phyloP scores from a whole-genome alignment of 1,284 basidiomycete species.

The Cryptococcus amylolentus region DNA sequence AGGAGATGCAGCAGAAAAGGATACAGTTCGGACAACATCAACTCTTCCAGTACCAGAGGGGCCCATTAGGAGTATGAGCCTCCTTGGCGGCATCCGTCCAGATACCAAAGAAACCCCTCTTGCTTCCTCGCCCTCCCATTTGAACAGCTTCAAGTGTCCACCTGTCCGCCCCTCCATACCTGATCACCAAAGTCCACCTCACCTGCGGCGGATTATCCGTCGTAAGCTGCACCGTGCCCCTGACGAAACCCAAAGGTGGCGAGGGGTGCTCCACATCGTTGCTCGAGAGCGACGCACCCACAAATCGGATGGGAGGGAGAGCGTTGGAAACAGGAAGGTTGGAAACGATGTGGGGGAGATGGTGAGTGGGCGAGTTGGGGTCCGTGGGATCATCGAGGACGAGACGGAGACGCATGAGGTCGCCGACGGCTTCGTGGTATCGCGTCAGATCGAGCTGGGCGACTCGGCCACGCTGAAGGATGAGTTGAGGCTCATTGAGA shows the following conservation, averaged over 20 bases:
- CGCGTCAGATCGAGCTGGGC: conserved; percentile 28
- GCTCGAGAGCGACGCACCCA: conserved; percentile 21
- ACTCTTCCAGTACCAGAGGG: conserved; percentile 38
- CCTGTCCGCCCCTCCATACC: conserved; percentile 36
- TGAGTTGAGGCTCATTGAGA: conserved; percentile 34
- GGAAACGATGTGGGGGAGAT: conserved; percentile 21
- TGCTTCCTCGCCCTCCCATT: conserved; percentile 33
- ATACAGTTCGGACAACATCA: background rate
- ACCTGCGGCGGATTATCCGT: conserved; percentile 42
- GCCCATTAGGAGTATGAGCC: conserved; percentile 37
- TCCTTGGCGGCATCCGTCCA: conserved; percentile 39
- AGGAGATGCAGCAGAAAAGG: too few species aligned
- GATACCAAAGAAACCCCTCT: conserved; percentile 40
- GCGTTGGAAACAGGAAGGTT: conserved; percentile 26
- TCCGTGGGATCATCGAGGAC: conserved; percentile 8
- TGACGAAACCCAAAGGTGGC: conserved; percentile 16
- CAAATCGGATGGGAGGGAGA: conserved; percentile 38
- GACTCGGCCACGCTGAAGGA: conserved; percentile 11
- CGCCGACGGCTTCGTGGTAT: conserved; percentile 42
- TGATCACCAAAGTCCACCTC: conserved; percentile 42
- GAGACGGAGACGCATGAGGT: conserved; percentile 35
- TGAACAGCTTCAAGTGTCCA: conserved; percentile 42
- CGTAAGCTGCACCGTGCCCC: conserved; percentile 40
- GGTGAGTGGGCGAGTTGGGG: background rate
- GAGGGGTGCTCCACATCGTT: conserved; percentile 2